Evolutionary conservation across 2,329 filamentous ascomycete genomes (phyloP), one percentile per base, ranked within the genome.

Genomic region (Geoglossum cookeanum): DNA sequence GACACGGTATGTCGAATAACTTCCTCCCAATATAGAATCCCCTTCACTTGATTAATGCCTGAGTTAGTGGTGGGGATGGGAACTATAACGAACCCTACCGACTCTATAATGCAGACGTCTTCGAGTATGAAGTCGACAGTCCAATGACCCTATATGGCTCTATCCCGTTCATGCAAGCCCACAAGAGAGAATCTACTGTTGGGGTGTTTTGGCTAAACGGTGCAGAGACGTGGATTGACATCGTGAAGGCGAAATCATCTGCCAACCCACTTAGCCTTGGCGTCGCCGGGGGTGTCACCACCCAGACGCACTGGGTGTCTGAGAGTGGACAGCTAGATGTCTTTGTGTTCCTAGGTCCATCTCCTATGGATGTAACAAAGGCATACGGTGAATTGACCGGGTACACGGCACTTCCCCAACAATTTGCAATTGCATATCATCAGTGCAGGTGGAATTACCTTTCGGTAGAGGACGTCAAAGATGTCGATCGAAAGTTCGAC

Each of bases 371-470:
- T 62, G 76, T 98, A 47, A 84, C 84, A 61, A 85, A 83, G 64
- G 81, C 79, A 33, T 98, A 95, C 68, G 83, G 84, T 60, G 87
- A 95, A 68, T 79, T 98, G 51, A 98, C 92, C 7, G 92, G 92
- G 30, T 91, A 83, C 65, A 92, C 89, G 33, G 84, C 90, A 59
- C 79, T 98, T 70, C 92, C 92, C 1, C 89, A 95, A 65, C 85
- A 92, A 61, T 96, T 96, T 64, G 79, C 91, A 1, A 81, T 98
- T 62, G 92, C 81, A 11, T 96, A 97, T 70, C 92, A 98, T 67
- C 92, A 98, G 69, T 97, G 92, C 69, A 85, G 92, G 64, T 98
- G 92, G 92, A 98, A 98, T 72, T 98, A 98, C 68, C 84, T 96
- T 58, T 94, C 88, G 0, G 91, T 96, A 64, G 89, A 96, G 62